phyloP scores from a whole-genome alignment of 2,329 filamentous ascomycete genomes.

The Colletotrichum cereale region DNA sequence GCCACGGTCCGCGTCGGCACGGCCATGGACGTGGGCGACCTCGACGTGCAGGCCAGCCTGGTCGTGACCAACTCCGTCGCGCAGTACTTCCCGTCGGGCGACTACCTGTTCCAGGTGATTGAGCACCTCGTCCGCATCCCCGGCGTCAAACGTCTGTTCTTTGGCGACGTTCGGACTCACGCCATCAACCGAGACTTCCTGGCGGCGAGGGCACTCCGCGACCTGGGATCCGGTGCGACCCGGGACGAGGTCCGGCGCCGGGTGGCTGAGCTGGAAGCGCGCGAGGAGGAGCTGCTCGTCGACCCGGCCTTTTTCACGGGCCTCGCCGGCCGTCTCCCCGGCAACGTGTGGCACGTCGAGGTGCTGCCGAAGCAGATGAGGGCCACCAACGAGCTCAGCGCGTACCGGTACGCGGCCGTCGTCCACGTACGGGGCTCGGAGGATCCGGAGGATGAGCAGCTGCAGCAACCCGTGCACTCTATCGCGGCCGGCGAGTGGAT shows the following conservation, averaged over 20 bases:
- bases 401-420: conserved; percentile 47
- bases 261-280: conserved; percentile 35
- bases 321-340: conserved; percentile 30
- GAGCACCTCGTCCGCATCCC: conserved; percentile 29
- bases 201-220: conserved; percentile 25
- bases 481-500: conserved; percentile 30
- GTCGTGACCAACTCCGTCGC: conserved; percentile 44
- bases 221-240: background rate
- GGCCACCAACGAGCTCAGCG: conserved; percentile 48
- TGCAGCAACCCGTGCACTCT: conserved; percentile 19
- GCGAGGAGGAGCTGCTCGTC: conserved; percentile 44
- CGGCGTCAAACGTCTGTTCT: conserved; percentile 31
- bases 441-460: background rate
- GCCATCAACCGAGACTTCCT: conserved; percentile 41
- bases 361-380: conserved; percentile 48
- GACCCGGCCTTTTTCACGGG: conserved; percentile 47
- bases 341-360: conserved; percentile 45
- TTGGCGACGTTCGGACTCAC: conserved; percentile 43
- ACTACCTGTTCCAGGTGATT: conserved; percentile 43
- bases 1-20: conserved; percentile 42
- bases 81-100: conserved; percentile 46
- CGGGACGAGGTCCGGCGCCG: conserved; percentile 26
- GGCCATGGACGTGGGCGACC: conserved; percentile 26
- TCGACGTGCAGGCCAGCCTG: background rate
- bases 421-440: conserved; percentile 37